A percentile compares a stretch with the other conserved stretches of the same genome.
These are phyloP conservation scores for Marasmius oreades DNA, from an alignment of 1,284 basidiomycete genomes.

Conservation along the genomic window DNA sequence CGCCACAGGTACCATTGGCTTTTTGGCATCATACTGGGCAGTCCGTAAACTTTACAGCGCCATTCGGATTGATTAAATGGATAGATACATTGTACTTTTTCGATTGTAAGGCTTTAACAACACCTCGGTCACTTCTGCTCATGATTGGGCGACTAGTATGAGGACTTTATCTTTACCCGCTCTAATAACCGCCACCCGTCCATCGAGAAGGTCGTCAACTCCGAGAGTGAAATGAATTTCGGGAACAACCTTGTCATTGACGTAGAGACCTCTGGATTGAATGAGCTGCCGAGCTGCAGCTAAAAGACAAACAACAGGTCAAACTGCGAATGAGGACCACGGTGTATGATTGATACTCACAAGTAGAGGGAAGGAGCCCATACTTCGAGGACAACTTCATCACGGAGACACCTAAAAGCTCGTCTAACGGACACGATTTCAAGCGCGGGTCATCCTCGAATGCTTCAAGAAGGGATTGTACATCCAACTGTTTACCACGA, in stretches of 20 bases:
- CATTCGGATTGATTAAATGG: slow-evolving; percentile 65
- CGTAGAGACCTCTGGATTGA: slow-evolving; percentile 39
- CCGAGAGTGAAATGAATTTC: slow-evolving; percentile 40
- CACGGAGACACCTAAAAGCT: slow-evolving; percentile 48
- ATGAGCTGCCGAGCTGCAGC: slow-evolving; percentile 59
- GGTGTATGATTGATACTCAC: slow-evolving; percentile 32
- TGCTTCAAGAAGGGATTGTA: slow-evolving; percentile 43
- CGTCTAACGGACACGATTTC: slow-evolving; percentile 36
- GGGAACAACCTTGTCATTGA: slow-evolving; percentile 40
- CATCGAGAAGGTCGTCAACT: slow-evolving; percentile 57
- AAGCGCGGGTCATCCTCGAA: slow-evolving; percentile 61
- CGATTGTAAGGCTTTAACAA: no score
- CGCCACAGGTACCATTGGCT: slow-evolving; percentile 86
- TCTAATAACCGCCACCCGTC: slow-evolving; percentile 62
- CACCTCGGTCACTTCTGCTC: no score
- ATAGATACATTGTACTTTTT: not conserved
- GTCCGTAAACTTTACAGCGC: slow-evolving; percentile 78
- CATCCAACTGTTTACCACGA: slow-evolving; percentile 36
- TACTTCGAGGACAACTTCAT: slow-evolving; percentile 53
- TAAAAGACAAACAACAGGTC: slow-evolving; percentile 16
- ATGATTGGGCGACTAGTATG: slow-evolving; percentile 43
- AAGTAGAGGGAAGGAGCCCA: slow-evolving; percentile 50
- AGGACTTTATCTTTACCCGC: slow-evolving; percentile 74
- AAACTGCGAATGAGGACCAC: not conserved
- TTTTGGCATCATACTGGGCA: slow-evolving; percentile 86